phyloP scores from a whole-genome alignment of 2,329 filamentous ascomycete species.

The Coleophoma cylindrospora region DNA sequence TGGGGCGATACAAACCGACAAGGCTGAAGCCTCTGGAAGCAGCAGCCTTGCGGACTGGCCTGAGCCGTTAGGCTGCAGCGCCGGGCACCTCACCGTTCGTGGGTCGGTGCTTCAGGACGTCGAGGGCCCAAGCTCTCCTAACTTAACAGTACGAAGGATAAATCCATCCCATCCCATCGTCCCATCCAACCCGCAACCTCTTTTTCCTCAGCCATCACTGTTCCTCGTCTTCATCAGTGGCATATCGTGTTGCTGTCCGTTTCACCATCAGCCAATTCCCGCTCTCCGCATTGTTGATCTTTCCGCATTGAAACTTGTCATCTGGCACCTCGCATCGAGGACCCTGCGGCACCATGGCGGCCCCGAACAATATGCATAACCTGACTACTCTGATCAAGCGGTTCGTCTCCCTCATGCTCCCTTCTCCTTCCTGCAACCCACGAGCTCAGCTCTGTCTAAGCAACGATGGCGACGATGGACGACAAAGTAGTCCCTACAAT shows the following conservation, averaged over 20 bases:
- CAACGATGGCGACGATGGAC: conserved; percentile 12
- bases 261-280: neutral
- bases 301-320: conserved; percentile 14
- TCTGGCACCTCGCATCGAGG: conserved; percentile 13
- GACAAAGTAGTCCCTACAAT: conserved; percentile 18
- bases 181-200: no score
- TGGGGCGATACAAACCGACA: no score
- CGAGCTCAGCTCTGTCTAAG: conserved; percentile 1
- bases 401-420: conserved; percentile 46
- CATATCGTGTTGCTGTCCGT: neutral
- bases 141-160: no score
- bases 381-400: conserved; percentile 96
- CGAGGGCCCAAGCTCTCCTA: neutral
- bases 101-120: neutral
- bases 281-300: conserved; percentile 3
- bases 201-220: neutral
- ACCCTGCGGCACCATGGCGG: conserved; percentile 30
- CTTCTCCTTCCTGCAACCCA: conserved; percentile 4
- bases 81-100: no score
- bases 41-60: no score
- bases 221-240: neutral
- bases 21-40: no score
- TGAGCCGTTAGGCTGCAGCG: no score
- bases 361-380: conserved; percentile 87
- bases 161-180: no score